Evolutionary conservation across 2,329 filamentous ascomycete species (phyloP), one percentile per base, ranked within the genome.

Genomic region (Fusarium paranaense): DNA sequence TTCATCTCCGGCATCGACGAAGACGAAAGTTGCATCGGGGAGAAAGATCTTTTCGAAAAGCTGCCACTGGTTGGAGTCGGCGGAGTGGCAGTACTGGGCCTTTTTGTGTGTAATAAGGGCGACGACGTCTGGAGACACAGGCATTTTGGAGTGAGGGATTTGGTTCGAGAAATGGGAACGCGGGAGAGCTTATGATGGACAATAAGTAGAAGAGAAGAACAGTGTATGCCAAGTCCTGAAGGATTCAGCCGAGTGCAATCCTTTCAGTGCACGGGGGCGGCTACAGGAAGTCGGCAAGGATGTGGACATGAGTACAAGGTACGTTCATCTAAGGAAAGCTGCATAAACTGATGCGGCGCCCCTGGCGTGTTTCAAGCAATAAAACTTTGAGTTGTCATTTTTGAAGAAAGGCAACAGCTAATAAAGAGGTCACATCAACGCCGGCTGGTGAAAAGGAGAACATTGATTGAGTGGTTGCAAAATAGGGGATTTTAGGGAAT

Each of bases 31-130:
- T 1, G 69, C 59, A 2, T 75, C 25, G 0, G 72, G 62, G 0
- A 75, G 56, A 30, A 75, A 72, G 2, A 75, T 64, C 0, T 16
- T 54, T 3, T 68, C 50, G 3, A 75, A 73, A 6, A 30, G 25
- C 1, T 71, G 14, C 72, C 67, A 75, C 7, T 71, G 70, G 2
- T 75, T 50, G 3, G 67, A 37, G 13, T 75, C 73, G 0, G 64
- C 67, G 8, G 45, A 67, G 1, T 65, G 67, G 18, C 72, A 75
- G 11, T 73, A 75, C 5, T 73, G 60, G 0, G 67, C 70, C 14
- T 75, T 75, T 25, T 75, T 75, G 13, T 45, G 62, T 2, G 61
- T 47, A 5, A 75, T 75, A 1, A 75, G 69, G 1, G 63, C 10
- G 1, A 54, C 25, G 0, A n/a, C 38, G 33, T 73, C 71, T 1